A percentile compares a stretch with the other conserved stretches of the same genome.
Evolutionary conservation across 192 early-diverging fungal genomes (phyloP).

Genomic region (Paraglomus brasilianum): DNA sequence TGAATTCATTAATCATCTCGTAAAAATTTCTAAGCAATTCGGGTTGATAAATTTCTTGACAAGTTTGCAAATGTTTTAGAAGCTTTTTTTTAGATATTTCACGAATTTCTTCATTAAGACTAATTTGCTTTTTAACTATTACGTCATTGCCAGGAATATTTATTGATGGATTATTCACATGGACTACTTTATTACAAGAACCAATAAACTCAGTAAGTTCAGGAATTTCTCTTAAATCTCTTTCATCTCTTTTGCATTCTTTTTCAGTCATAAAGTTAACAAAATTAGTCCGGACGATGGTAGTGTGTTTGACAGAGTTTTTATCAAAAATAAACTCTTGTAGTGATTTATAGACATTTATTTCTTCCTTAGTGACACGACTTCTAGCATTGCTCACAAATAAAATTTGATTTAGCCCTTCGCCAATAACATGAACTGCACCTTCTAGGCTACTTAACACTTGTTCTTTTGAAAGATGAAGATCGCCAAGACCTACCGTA

Average conservation of each 20-base stretch:
- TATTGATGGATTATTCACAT: constrained; percentile 7
- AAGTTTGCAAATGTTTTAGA: background rate
- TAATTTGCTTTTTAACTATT: background rate
- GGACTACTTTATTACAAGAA: background rate
- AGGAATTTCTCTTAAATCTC: background rate
- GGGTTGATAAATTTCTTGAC: constrained; percentile 6
- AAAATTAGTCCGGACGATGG: constrained; percentile 3
- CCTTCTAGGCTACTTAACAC: constrained; percentile 3
- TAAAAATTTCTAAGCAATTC: background rate
- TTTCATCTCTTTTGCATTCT: background rate
- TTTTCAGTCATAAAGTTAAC: background rate
- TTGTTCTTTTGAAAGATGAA: background rate
- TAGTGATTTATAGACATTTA: background rate
- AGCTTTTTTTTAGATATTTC: background rate
- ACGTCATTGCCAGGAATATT: background rate
- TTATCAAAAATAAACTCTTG: constrained; percentile 11
- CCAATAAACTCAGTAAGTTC: background rate
- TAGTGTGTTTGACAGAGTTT: background rate
- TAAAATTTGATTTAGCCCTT: constrained; percentile 26
- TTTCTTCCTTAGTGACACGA: constrained; percentile 8
- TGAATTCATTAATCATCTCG: constrained; percentile 9
- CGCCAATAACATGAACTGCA: background rate
- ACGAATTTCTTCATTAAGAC: background rate
- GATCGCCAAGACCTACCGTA: background rate
- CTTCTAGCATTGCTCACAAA: constrained; percentile 1